Conservation (phyloP, 2,329 filamentous ascomycete species). For the Diaporthe sp. region DNA sequence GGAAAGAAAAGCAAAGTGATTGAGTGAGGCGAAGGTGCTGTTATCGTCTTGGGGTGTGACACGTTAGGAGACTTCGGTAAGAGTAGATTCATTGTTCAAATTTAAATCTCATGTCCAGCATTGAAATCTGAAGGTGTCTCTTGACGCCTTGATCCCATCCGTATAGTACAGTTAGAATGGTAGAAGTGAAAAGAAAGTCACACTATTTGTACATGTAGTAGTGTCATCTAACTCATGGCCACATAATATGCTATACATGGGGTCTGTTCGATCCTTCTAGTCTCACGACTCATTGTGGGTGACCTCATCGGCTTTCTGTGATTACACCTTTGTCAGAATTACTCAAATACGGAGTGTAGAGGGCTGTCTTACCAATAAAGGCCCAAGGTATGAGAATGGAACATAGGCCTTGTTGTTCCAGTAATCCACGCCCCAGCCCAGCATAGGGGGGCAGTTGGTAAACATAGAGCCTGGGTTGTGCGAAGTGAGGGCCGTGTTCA, state of each 20-base stretch:
- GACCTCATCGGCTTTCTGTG: neutral
- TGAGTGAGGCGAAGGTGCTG: neutral
- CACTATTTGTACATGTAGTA: neutral
- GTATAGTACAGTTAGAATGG: neutral
- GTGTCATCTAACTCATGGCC: neutral
- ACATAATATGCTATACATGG: neutral
- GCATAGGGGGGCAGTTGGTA: constrained; percentile 25
- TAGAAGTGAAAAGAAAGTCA: neutral
- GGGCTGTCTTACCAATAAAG: neutral
- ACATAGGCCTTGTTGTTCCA: constrained; percentile 1
- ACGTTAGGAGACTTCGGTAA: neutral
- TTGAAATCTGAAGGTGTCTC: neutral
- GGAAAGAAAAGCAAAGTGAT: accelerated
- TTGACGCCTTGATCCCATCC: neutral
- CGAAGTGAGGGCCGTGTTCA: neutral
- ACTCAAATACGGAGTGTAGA: neutral
- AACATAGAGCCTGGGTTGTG: constrained; percentile 14
- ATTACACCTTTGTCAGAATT: neutral
- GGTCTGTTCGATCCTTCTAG: neutral
- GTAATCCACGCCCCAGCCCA: constrained; percentile 14
- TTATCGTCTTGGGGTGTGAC: neutral
- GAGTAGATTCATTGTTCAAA: neutral
- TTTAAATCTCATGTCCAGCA: neutral
- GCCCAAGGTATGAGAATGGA: constrained; percentile 26
- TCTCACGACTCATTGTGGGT: neutral